Percentiles rank a stretch among this genome's conserved stretches.
phyloP scores from a whole-genome alignment of 805 yeast species.

The Lipomyces anomalus region DNA sequence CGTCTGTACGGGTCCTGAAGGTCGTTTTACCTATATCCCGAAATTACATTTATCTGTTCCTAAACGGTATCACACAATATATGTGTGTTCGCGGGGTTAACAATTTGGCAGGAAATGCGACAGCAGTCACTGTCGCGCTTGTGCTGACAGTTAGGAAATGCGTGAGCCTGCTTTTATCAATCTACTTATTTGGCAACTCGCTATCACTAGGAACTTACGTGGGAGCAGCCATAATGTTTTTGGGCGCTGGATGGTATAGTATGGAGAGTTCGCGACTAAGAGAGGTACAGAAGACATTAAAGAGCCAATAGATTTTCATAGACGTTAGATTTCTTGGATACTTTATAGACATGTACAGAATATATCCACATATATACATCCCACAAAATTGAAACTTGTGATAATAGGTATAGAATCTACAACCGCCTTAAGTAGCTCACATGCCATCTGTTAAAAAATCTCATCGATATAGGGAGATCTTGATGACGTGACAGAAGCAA shows the following conservation, averaged over 20 bases:
- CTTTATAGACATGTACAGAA: background rate
- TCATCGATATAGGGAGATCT: conserved; percentile 34
- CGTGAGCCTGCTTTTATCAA: conserved; percentile 52
- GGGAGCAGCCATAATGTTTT: conserved; percentile 50
- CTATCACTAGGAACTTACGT: conserved; percentile 38
- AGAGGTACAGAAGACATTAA: conserved; percentile 8
- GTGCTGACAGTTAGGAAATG: conserved; percentile 58
- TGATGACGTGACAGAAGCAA: conserved; percentile 32
- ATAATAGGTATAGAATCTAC: conserved; percentile 3
- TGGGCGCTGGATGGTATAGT: conserved; percentile 49
- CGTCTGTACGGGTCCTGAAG: conserved; percentile 26
- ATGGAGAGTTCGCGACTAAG: conserved; percentile 18
- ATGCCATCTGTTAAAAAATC: conserved; percentile 29
- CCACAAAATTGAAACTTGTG: background rate
- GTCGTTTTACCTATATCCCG: conserved; percentile 29
- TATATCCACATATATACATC: background rate
- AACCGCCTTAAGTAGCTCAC: conserved; percentile 28
- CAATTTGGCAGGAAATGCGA: conserved; percentile 48
- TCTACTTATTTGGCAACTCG: conserved; percentile 46
- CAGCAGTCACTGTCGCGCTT: conserved; percentile 60
- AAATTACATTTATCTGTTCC: conserved; percentile 29
- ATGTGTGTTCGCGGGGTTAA: conserved; percentile 66
- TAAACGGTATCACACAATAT: conserved; percentile 51
- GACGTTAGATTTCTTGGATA: background rate
- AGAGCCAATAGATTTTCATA: conserved; percentile 3